phyloP scores from a whole-genome alignment of 768 basidiomycete species.

The Phylloporus arenicola region DNA sequence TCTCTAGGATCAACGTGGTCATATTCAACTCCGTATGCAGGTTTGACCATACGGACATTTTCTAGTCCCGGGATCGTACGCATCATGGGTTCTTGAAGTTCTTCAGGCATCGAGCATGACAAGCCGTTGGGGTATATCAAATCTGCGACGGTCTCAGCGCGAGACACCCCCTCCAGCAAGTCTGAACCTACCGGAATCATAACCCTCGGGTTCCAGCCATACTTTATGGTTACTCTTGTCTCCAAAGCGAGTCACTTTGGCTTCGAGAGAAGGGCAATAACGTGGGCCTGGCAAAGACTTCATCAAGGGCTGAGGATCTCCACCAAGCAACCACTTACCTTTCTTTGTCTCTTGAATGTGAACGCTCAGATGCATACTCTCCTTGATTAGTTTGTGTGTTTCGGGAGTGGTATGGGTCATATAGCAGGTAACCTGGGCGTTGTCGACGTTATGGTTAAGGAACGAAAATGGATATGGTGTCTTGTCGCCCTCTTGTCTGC shows the following conservation, averaged over 20 bases:
- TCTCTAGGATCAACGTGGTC: conserved; percentile 87
- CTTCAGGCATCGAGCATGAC: conserved; percentile 83
- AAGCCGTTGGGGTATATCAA: conserved; percentile 88
- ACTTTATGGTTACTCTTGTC: conserved; percentile 66
- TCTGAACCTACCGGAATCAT: conserved; percentile 65
- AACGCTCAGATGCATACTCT: conserved; percentile 70
- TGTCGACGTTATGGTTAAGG: conserved; percentile 60
- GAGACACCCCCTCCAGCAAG: not conserved
- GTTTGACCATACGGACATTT: conserved; percentile 74
- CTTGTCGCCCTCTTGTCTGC: conserved; percentile 61
- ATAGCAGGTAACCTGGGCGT: conserved; percentile 72
- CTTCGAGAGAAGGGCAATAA: conserved; percentile 88
- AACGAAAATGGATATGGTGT: conserved; percentile 72
- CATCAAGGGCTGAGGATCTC: not conserved
- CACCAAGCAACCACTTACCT: conserved; percentile 38
- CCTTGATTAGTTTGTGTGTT: conserved; percentile 72
- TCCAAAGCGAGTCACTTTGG: conserved; percentile 77
- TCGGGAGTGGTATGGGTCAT: conserved; percentile 65
- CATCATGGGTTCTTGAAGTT: conserved; percentile 78
- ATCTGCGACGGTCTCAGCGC: conserved; percentile 38
- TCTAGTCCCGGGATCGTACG: conserved; percentile 82
- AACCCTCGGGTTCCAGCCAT: conserved; percentile 92
- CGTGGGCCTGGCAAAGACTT: conserved; percentile 56
- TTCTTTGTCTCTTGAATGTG: conserved; percentile 89
- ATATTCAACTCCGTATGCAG: conserved; percentile 92